Evolutionary conservation across 2,329 filamentous ascomycete species (phyloP).

Genomic region (Pleoardoris graminearum): DNA sequence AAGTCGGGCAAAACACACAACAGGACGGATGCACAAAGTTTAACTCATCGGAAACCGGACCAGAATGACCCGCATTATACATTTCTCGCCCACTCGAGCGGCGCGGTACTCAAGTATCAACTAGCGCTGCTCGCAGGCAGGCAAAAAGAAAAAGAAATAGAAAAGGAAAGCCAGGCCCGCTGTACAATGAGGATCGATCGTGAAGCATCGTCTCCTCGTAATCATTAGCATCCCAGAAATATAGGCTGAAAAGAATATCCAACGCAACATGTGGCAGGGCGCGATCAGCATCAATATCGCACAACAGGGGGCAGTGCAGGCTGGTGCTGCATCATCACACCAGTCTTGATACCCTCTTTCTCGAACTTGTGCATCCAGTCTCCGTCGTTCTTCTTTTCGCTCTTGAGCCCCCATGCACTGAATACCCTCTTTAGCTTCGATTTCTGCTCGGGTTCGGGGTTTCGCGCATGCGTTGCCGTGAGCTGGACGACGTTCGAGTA

Average conservation of each 20-base stretch:
- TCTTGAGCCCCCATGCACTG: conserved; percentile 41
- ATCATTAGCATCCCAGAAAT: conserved; percentile 1
- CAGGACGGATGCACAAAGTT: neutral
- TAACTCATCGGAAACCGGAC: neutral
- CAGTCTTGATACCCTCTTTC: conserved; percentile 46
- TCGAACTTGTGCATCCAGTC: conserved; percentile 50
- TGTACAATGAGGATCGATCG: neutral
- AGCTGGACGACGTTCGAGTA: conserved; percentile 23
- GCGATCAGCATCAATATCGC: conserved; percentile 32
- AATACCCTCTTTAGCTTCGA: conserved; percentile 42
- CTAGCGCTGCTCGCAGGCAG: neutral
- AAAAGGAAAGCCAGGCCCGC: neutral
- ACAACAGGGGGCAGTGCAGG: conserved; percentile 36
- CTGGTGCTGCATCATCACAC: conserved; percentile 41
- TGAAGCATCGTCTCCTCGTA: conserved; percentile 3
- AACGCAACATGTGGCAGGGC: neutral
- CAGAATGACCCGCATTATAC: conserved; percentile 1
- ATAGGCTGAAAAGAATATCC: neutral
- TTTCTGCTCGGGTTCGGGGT: conserved; percentile 32
- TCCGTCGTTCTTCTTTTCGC: conserved; percentile 37
- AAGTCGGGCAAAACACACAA: neutral
- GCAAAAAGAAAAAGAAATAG: neutral
- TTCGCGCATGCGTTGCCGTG: neutral
- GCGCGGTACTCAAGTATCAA: neutral
- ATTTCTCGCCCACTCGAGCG: neutral